Base-by-base conservation (phyloP, 2,329 filamentous ascomycete genomes). In the Coniochaeta prunicola region DNA sequence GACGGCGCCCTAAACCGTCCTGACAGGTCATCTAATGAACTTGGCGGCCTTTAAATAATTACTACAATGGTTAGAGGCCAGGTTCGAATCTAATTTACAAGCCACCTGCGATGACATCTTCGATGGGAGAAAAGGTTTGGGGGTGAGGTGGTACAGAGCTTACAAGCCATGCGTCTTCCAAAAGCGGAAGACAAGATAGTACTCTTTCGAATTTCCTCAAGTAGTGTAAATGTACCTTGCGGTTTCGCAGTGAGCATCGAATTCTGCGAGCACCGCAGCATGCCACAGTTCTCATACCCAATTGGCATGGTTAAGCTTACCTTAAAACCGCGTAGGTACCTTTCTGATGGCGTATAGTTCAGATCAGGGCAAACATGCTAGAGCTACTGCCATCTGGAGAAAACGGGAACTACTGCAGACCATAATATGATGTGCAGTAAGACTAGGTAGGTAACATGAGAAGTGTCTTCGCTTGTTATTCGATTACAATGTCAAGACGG, bases 1-100 rank as follows among this genome's bases (percentile, higher is more conserved):
- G 71, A 69, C 67, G 68, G 66, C 65, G 67, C 66, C 67, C 68
- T 66, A 69, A 67, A 63, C 59, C 57, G 54, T 63, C 59, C 57
- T 61, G 59, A 61, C 59, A 59, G 63, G 60, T 61, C 61, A 55
- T 55, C 62, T 63, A 58, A 60, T 59, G 58, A 30, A 50, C 40
- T 50, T 50, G 30, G 45, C 45, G 45, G 45, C 45, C 17, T 30
- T 26, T 50, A 31, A 50, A 56, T 34, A 38, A n/a, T 59, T 57
- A 57, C n/a, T n/a, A n/a, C n/a, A n/a, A n/a, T n/a, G n/a, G 31
- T 57, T 60, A 58, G 60, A 58, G 59, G 59, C n/a, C n/a, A n/a
- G n/a, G n/a, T n/a, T n/a, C n/a, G n/a, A n/a, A n/a, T n/a, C n/a
- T n/a, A n/a, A n/a, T n/a, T n/a, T n/a, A n/a, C n/a, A n/a, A n/a